phyloP scores from a whole-genome alignment of 805 yeast species.

The Lipomyces kockii region DNA sequence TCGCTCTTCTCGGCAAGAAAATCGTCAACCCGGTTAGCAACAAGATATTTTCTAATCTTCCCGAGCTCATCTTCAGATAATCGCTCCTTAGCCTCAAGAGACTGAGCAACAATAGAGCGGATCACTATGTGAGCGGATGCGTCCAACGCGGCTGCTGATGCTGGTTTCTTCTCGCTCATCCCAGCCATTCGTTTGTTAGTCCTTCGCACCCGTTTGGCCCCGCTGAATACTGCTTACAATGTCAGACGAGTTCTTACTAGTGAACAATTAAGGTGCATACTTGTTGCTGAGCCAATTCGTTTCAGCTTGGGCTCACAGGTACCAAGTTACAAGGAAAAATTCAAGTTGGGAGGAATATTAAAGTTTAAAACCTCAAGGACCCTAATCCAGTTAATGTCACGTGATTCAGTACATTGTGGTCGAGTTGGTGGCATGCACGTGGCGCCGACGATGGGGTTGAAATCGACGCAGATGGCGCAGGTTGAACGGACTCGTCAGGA shows the following conservation, averaged over 20 bases:
- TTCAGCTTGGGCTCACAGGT: neutral
- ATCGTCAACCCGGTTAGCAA: conserved; percentile 5
- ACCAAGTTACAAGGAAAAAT: neutral
- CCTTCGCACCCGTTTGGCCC: neutral
- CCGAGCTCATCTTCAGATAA: conserved; percentile 8
- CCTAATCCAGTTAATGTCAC: neutral
- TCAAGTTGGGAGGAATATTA: neutral
- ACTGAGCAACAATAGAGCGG: neutral
- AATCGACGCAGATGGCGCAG: conserved; percentile 19
- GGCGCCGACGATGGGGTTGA: conserved; percentile 21
- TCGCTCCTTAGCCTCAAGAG: neutral
- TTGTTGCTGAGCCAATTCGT: neutral
- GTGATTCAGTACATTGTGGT: neutral
- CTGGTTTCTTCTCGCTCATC: neutral
- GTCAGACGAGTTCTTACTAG: neutral
- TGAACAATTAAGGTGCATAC: neutral
- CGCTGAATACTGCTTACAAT: neutral
- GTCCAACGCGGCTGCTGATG: neutral
- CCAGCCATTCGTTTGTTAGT: neutral
- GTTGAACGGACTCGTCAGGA: neutral
- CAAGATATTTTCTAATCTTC: conserved; percentile 19
- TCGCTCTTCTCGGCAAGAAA: conserved; percentile 1
- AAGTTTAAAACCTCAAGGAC: neutral
- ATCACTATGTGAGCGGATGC: neutral
- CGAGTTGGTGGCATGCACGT: neutral